These are phyloP conservation scores for Rauvolfia tetraphylla DNA, from an alignment of 257 asterid species.

Conservation along the genomic window DNA sequence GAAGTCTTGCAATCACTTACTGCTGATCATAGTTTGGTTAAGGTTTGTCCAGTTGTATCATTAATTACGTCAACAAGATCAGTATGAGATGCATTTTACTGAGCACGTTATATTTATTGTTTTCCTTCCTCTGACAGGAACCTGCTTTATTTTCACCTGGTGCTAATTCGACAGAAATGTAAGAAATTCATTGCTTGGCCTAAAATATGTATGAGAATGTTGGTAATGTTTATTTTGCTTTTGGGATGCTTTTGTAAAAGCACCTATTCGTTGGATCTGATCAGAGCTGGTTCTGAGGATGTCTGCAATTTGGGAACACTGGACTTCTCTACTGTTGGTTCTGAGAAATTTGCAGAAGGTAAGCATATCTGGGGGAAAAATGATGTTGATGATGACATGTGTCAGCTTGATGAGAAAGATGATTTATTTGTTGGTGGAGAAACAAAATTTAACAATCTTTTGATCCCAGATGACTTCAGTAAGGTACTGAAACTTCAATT, in stretches of 20 bases:
- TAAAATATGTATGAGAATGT: neutral
- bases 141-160: slow-evolving; percentile 3
- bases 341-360: slow-evolving; percentile 21
- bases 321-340: slow-evolving; percentile 25
- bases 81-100: neutral
- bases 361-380: slow-evolving; percentile 7
- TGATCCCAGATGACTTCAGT: slow-evolving; percentile 18
- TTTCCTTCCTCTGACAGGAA: slow-evolving; percentile 12
- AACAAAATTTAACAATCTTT: slow-evolving; percentile 12
- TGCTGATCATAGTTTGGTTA: slow-evolving; percentile 6
- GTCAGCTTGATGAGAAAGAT: slow-evolving; percentile 33
- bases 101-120: neutral
- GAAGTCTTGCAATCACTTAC: slow-evolving; percentile 14
- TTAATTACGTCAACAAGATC: neutral
- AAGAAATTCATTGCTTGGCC: slow-evolving; percentile 4
- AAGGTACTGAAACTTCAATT: slow-evolving; percentile 26
- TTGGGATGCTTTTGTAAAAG: neutral
- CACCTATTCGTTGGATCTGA: slow-evolving; percentile 8
- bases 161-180: slow-evolving; percentile 4
- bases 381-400: slow-evolving; percentile 25
- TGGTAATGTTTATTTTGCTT: neutral
- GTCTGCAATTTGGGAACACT: slow-evolving; percentile 39
- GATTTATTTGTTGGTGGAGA: slow-evolving; percentile 15
- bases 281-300: slow-evolving; percentile 32
- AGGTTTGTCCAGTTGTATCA: slow-evolving; percentile 22